A percentile compares a stretch with the other conserved stretches of the same genome.
phyloP scores from a whole-genome alignment of 2,329 filamentous ascomycete genomes.

The Stemphylium lycopersici region DNA sequence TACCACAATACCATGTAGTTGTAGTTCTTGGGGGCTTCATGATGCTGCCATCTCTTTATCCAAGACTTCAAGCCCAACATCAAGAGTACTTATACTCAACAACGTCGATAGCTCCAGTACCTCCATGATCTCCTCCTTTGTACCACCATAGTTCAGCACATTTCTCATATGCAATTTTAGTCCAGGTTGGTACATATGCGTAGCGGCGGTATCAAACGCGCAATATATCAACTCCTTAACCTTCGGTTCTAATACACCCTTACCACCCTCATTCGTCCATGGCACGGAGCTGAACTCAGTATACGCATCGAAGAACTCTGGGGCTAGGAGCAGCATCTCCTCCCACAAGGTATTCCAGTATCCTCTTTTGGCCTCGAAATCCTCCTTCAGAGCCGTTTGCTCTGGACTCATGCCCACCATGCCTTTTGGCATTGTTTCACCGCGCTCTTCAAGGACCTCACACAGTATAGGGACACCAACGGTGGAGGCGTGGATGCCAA shows the following conservation, averaged over 20 bases:
- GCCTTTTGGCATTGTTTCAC: slow-evolving; percentile 36
- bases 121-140: slow-evolving; percentile 56
- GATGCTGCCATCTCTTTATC: slow-evolving; percentile 26
- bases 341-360: slow-evolving; percentile 58
- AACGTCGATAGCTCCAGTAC: slow-evolving; percentile 54
- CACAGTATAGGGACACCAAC: slow-evolving; percentile 55
- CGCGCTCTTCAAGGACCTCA: slow-evolving; percentile 55
- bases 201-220: slow-evolving; percentile 56
- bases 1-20: too few species aligned
- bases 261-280: slow-evolving; percentile 43
- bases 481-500: slow-evolving; percentile 57
- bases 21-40: not conserved
- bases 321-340: slow-evolving; percentile 52
- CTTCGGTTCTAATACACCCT: slow-evolving; percentile 53
- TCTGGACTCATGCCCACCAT: slow-evolving; percentile 45
- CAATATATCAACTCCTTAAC: slow-evolving; percentile 58
- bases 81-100: slow-evolving; percentile 40
- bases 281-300: slow-evolving; percentile 55
- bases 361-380: slow-evolving; percentile 54
- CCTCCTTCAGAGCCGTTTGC: slow-evolving; percentile 48
- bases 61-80: slow-evolving; percentile 32
- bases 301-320: slow-evolving; percentile 58
- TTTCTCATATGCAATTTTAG: slow-evolving; percentile 58
- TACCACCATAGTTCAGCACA: slow-evolving; percentile 54
- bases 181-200: slow-evolving; percentile 56